Evolutionary conservation across 768 basidiomycete species (phyloP).

Genomic region (Boletus rufocinnamomeus): DNA sequence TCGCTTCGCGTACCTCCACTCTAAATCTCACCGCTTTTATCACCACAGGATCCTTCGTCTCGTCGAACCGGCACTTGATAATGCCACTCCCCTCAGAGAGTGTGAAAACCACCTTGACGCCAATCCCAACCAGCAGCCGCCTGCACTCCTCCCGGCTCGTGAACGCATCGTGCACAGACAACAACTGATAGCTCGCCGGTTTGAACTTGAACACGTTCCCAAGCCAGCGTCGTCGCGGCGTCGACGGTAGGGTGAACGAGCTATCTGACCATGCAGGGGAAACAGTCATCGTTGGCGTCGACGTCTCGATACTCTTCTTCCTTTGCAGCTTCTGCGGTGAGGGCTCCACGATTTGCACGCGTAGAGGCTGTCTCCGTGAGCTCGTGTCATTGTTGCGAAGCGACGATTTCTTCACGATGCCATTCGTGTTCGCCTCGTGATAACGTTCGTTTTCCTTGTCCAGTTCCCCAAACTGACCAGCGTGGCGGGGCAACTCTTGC

Average conservation of each 20-base stretch:
- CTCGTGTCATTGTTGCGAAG: slow-evolving; percentile 35
- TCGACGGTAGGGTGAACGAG: slow-evolving; percentile 45
- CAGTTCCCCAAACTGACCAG: slow-evolving; percentile 23
- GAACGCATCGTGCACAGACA: slow-evolving; percentile 58
- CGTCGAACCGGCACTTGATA: slow-evolving; percentile 77
- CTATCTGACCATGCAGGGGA: slow-evolving; percentile 51
- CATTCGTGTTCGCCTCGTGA: slow-evolving; percentile 4
- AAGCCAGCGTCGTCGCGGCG: slow-evolving; percentile 74
- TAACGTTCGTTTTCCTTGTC: slow-evolving; percentile 61
- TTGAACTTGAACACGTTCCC: slow-evolving; percentile 87
- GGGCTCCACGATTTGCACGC: slow-evolving; percentile 60
- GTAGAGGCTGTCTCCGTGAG: slow-evolving; percentile 24
- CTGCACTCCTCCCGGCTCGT: slow-evolving; percentile 76
- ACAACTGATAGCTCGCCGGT: slow-evolving; percentile 56
- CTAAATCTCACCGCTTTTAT: slow-evolving; percentile 80
- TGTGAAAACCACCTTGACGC: slow-evolving; percentile 66
- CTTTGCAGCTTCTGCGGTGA: slow-evolving; percentile 40
- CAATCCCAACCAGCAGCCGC: slow-evolving; percentile 68
- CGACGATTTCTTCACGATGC: slow-evolving; percentile 47
- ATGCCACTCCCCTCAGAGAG: slow-evolving; percentile 63
- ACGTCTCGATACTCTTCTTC: slow-evolving; percentile 22
- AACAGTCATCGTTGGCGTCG: slow-evolving; percentile 21
- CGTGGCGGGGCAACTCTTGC: not conserved
- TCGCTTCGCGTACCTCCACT: slow-evolving; percentile 63
- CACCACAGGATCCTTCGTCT: slow-evolving; percentile 56